These are phyloP conservation scores for Albophoma yamanashiensis DNA, from an alignment of 2,329 filamentous ascomycete genomes.

Conservation along the genomic window DNA sequence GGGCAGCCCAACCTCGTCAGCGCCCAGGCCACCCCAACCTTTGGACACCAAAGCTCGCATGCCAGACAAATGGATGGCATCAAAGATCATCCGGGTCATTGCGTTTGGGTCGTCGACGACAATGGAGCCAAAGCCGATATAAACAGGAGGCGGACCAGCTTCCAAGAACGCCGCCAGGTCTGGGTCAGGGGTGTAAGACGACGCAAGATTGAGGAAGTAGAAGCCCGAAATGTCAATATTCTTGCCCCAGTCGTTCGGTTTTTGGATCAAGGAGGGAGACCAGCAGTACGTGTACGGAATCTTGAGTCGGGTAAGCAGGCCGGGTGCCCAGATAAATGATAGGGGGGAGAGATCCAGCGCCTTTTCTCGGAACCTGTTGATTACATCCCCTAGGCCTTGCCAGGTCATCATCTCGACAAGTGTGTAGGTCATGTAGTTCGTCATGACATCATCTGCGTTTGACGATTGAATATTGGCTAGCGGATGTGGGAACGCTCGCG, in stretches of 20 bases:
- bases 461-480: constrained; percentile 70
- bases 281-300: constrained; percentile 90
- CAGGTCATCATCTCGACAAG: constrained; percentile 87
- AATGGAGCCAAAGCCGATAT: constrained; percentile 77
- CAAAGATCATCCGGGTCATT: constrained; percentile 62
- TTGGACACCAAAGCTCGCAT: constrained; percentile 76
- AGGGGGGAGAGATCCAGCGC: constrained; percentile 66
- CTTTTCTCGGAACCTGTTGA: constrained; percentile 75
- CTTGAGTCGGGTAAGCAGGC: constrained; percentile 61
- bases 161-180: constrained; percentile 57
- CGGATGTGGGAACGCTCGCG: constrained; percentile 76
- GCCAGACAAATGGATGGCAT: constrained; percentile 54
- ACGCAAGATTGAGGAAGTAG: constrained; percentile 60
- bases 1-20: constrained; percentile 57
- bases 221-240: constrained; percentile 68
- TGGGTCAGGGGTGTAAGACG: constrained; percentile 53
- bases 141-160: constrained; percentile 61
- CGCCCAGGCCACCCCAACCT: constrained; percentile 79
- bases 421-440: constrained; percentile 75
- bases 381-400: constrained; percentile 84
- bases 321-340: constrained; percentile 73
- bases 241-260: constrained; percentile 64
- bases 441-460: constrained; percentile 64
- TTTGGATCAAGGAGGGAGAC: constrained; percentile 67
- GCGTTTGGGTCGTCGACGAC: constrained; percentile 66